These are phyloP conservation scores for Diaporthe nobilis DNA, from an alignment of 2,329 filamentous ascomycete species.

Conservation along the genomic window DNA sequence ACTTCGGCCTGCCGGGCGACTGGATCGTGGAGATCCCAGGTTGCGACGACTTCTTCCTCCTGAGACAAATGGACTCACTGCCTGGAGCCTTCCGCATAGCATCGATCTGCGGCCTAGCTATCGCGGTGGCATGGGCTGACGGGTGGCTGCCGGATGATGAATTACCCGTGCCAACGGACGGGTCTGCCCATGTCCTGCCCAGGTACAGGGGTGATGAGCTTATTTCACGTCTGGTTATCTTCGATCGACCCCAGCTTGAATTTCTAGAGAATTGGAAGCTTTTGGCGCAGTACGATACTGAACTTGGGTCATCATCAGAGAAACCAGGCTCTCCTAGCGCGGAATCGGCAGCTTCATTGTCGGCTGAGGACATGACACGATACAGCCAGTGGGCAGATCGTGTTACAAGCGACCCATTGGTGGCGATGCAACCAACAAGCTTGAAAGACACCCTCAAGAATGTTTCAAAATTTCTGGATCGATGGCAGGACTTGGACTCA, in stretches of 20 bases:
- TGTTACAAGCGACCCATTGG: not conserved
- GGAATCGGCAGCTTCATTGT: not conserved
- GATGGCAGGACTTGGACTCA: not conserved
- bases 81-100: not conserved
- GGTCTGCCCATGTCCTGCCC: not conserved
- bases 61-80: not conserved
- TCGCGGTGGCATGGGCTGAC: not conserved
- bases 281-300: not conserved
- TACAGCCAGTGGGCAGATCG: not conserved
- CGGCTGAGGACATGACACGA: not conserved
- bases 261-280: not conserved
- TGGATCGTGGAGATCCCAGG: slow-evolving; percentile 6
- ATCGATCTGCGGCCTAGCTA: not conserved
- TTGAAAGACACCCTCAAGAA: not conserved
- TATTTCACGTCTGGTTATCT: not conserved
- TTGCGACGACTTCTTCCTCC: not conserved
- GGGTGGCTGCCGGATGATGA: not conserved
- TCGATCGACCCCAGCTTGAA: not conserved
- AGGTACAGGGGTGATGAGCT: not conserved
- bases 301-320: not conserved
- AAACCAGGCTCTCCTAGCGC: not conserved
- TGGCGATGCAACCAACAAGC: not conserved
- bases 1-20: not conserved
- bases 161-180: too few species aligned
- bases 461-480: not conserved